Base-by-base conservation (phyloP, 2,329 filamentous ascomycete species). In the Trichoderma afroharzianum region DNA sequence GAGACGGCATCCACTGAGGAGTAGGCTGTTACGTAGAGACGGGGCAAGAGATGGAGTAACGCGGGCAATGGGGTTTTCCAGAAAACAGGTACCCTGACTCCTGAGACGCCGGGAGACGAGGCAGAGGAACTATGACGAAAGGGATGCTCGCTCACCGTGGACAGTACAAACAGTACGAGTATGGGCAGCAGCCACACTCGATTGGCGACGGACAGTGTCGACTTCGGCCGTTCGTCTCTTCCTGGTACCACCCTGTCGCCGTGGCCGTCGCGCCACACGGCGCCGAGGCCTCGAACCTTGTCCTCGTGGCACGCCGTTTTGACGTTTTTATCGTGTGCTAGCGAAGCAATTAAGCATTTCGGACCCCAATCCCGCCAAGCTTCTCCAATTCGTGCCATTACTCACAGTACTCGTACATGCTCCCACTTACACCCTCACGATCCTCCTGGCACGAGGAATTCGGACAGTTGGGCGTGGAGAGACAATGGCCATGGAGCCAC, bases 241-340 rank as follows among this genome's bases (percentile, higher is more conserved):
- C 47, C 30, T 57, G 32, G 58, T 26, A 36, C 43, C 57, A 55
- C 53, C 68, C 61, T 39, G 43, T 30, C 47, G 26, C 59, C 43
- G 24, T 70, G 53, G 63, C 63, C 64, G 57, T 30, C 62, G 58
- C 68, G 62, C 68, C 71, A 72, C 70, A 28, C 32, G 68, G 68
- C 71, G 71, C 62, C 57, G 62, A 59, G 71, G 39, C 71, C 68
- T 67, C 55, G 39, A 67, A 67, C 68, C 67, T 68, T 71, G 58
- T 53, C 53, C 32, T 32, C 61, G 67, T 70, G 71, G 67, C 59
- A 66, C 67, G 66, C 39, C 61, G 71, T 70, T 36, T 63, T 53
- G 67, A 62, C 67, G 71, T 59, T 28, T 39, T 24, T 15, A 36
- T 68, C 30, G 63, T 47, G 47, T 66, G 68, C 63, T 58, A 68